Evolutionary conservation across 148 eudicot genomes (phyloP), one percentile per base, ranked within the genome.

Genomic region (Arbutus unedo): DNA sequence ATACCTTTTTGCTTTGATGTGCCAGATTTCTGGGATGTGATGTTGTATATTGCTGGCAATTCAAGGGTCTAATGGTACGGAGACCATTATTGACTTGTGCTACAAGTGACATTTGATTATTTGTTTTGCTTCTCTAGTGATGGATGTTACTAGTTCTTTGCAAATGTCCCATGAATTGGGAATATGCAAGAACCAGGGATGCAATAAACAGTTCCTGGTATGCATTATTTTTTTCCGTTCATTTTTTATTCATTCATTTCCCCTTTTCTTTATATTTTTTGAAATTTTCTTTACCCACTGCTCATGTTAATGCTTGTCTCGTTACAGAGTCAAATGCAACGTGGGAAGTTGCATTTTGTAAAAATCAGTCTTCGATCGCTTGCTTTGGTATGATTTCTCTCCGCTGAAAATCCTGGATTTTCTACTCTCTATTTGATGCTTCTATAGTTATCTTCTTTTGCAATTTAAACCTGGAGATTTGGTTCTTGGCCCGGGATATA

Each of bases 101-200:
- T 70, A 71, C 48, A 23, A 31, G 51, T 31, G 85, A 16, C 45
- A 38, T 18, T 66, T 74, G 23, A 56, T 74, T 19, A 71, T 14
- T 16, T 49, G 8, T 23, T 57, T 25, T 16, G 50, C 60, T 38
- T 68, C 44, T 86, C 49, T 56, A 25, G 78, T 55, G 76, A 90
- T 90, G 96, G 85, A 88, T 76, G 76, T 86, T 50, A 55, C 88
- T 80, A 88, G 89, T 82, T 89, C 90, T 81, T 85, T 93, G 90
- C 91, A 93, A 76, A 70, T 90, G 68, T 85, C 90, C 50, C 89
- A 83, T 3, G 81, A 81, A 16, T 81, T 87, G 85, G 91, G 93
- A 81, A 54, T 85, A 82, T 88, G 89, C 89, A 89, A 82, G 87
- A 89, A 77, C 79, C 86, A 81, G 79, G 82, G 55, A 11, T 83